A percentile compares a stretch with the other conserved stretches of the same genome.
Evolutionary conservation across 306 rosid genomes (phyloP).

Genomic region (Trifolium fragiferum): DNA sequence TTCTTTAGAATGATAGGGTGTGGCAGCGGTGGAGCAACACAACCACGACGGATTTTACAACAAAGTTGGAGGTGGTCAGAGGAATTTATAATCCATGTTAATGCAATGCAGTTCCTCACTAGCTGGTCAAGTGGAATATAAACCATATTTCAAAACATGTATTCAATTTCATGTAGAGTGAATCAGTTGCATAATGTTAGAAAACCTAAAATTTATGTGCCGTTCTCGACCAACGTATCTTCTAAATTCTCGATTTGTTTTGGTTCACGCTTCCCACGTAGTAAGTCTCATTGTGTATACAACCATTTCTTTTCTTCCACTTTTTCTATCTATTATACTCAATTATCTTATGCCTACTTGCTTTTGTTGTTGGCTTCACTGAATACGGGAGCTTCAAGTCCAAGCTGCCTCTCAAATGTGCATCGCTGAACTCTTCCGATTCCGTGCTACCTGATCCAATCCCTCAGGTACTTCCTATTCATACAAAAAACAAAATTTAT

Average conservation of each 20-base stretch:
- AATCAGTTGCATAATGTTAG: conserved; percentile 18
- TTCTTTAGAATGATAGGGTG: no score
- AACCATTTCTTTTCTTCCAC: background rate
- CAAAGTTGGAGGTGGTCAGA: no score
- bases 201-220: conserved; percentile 23
- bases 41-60: no score
- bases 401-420: conserved; percentile 46
- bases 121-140: background rate
- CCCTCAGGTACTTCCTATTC: conserved; percentile 49
- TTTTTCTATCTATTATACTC: background rate
- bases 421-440: conserved; percentile 39
- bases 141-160: conserved; percentile 10
- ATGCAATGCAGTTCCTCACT: background rate
- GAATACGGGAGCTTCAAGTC: conserved; percentile 42
- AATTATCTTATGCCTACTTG: background rate
- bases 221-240: background rate
- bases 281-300: background rate
- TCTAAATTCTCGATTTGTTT: conserved; percentile 38
- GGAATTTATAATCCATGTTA: background rate
- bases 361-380: conserved; percentile 9
- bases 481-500: background rate
- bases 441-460: conserved; percentile 48
- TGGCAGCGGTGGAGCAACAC: no score
- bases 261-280: background rate
- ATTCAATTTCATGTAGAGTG: conserved; percentile 22